Conservation (phyloP, 257 asterid genomes). For the Pogostemon cablin region DNA sequence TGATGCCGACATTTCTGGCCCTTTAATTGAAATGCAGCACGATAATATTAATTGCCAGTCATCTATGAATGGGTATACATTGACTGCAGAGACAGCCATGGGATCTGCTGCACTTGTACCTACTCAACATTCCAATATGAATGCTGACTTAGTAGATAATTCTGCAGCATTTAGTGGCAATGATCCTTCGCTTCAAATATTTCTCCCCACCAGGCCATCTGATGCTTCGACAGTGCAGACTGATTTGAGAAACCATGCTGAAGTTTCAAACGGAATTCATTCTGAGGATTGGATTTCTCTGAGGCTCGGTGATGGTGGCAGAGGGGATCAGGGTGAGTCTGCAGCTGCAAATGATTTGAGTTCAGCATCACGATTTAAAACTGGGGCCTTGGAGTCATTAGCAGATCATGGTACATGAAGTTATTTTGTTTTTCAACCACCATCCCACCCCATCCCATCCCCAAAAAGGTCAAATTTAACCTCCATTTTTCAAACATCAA, state of each 20-base stretch:
- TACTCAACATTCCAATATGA: conserved; percentile 45
- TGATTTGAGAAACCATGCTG: conserved; percentile 59
- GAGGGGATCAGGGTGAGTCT: conserved; percentile 45
- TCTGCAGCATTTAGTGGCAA: conserved; percentile 64
- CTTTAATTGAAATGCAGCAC: conserved; percentile 65
- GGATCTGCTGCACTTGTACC: conserved; percentile 62
- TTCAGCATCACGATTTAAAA: conserved; percentile 50
- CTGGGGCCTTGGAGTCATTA: conserved; percentile 53
- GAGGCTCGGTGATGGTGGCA: conserved; percentile 77
- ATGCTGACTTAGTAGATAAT: conserved; percentile 72
- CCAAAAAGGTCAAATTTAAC: neutral
- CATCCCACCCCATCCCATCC: neutral
- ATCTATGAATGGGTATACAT: conserved; percentile 53
- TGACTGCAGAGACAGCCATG: conserved; percentile 55
- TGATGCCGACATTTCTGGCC: conserved; percentile 66
- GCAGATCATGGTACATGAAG: conserved; percentile 62
- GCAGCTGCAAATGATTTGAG: conserved; percentile 52
- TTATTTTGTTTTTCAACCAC: neutral
- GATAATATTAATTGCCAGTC: conserved; percentile 56
- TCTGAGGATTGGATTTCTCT: conserved; percentile 88
- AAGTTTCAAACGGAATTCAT: conserved; percentile 65
- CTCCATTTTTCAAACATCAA: conserved; percentile 4
- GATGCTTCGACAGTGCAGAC: conserved; percentile 54
- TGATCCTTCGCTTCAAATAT: conserved; percentile 93
- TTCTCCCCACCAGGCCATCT: conserved; percentile 86